Evolutionary conservation across 371 early-diverging fungal species (phyloP).

Genomic region (Mucor velutinosus): DNA sequence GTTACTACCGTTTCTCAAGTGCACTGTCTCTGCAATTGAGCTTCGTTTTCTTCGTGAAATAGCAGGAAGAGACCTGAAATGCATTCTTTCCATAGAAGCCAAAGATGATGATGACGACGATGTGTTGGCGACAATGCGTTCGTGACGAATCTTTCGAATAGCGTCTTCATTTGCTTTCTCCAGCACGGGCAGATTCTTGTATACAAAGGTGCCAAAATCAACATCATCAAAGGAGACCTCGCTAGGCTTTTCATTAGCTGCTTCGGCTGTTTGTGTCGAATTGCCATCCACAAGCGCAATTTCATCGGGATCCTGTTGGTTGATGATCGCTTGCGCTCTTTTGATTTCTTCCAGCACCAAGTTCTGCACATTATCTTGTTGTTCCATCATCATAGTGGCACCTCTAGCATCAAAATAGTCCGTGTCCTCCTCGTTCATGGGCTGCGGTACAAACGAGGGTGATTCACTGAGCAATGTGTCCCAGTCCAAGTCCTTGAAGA

Average conservation of each 20-base stretch:
- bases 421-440: slow-evolving; percentile 80
- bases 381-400: slow-evolving; percentile 54
- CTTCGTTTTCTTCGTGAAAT: slow-evolving; percentile 22
- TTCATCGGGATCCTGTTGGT: slow-evolving; percentile 44
- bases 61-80: slow-evolving; percentile 17
- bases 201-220: slow-evolving; percentile 92
- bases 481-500: slow-evolving; percentile 70
- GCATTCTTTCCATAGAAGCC: neutral
- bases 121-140: slow-evolving; percentile 30
- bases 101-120: slow-evolving; percentile 6
- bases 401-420: slow-evolving; percentile 94
- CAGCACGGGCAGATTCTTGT: slow-evolving; percentile 85
- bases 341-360: slow-evolving; percentile 34
- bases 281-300: slow-evolving; percentile 10
- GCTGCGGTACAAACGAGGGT: slow-evolving; percentile 86
- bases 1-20: neutral
- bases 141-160: slow-evolving; percentile 69
- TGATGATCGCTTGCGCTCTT: slow-evolving; percentile 44
- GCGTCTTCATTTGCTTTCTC: slow-evolving; percentile 90
- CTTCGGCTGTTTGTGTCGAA: neutral
- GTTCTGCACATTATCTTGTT: slow-evolving; percentile 26
- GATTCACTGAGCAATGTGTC: slow-evolving; percentile 67
- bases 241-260: neutral
- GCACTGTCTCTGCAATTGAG: slow-evolving; percentile 19
- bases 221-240: slow-evolving; percentile 30